Base-by-base conservation (phyloP, 257 asterid genomes). In the Fraxinus quadrangulata region DNA sequence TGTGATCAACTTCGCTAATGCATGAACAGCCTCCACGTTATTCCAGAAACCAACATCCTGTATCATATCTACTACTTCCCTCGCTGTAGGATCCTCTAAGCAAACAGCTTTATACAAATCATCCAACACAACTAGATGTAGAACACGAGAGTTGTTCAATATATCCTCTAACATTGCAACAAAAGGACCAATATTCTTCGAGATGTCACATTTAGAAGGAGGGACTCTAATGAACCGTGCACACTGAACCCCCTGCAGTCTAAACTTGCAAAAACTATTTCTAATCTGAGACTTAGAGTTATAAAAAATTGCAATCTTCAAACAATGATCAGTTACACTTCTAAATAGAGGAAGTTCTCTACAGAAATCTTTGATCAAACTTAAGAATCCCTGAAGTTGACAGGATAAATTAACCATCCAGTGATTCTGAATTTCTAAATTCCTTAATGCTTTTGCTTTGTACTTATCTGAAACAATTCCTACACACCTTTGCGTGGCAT, bases 371-470 rank as follows among this genome's bases (percentile, higher is more conserved):
- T 93, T 91, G 73, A 91, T 78, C 80, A 93, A 85, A 84, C 96
- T 89, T 76, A 83, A 63, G 77, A 93, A 81, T 67, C 91, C 97
- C 74, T 90, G 94, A 82, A 87, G 80, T 85, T 86, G 94, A 77
- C 98, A 93, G 56, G 92, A 84, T 78, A 93, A 75, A 80, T 91
- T 93, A 5, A 93, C 89, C 98, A 93, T 93, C 98, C 98, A 93
- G 67, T 82, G 88, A 82, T 89, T 82, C 76, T 85, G 89, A 73
- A 81, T 61, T 76, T 93, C 97, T 80, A 93, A 84, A 85, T 84
- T 89, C 84, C 84, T 81, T 89, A 93, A 75, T 67, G 93, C 96
- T 76, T 87, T 90, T 23, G 89, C 78, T 81, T 93, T 93, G 56
- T 67, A 93, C 89, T 89, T 93, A 77, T 93, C 97, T 65, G 92